Base-by-base conservation (phyloP, 2,329 filamentous ascomycete genomes). In the Fulvia fulva region DNA sequence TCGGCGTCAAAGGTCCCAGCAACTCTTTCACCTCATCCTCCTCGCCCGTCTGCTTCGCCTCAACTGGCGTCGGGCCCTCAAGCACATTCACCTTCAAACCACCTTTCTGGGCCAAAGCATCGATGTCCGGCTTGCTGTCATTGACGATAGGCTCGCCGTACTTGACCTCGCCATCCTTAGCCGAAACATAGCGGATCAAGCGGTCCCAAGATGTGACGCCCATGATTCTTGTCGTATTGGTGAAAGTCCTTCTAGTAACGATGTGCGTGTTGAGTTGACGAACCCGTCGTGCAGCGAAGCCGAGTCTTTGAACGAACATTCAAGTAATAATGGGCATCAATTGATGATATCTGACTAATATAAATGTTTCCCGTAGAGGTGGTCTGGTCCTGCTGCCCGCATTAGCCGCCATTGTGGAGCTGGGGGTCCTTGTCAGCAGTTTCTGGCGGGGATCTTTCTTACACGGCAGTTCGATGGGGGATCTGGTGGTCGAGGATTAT, bases 131-230 rank as follows among this genome's bases (percentile, higher is more conserved):
- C 19, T 63, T 61, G 22, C 54, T 25, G 46, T 59, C 53, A 37
- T 58, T 28, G 28, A 59, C 80, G 57, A 91, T 83, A 59, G 88
- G 87, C 74, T 91, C 87, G 65, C 88, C 88, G 63, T 90, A 89
- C 73, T 89, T 88, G 34, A 83, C 81, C 55, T 79, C 78, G 70
- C 87, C 87, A 67, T 91, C 85, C 65, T 81, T 83, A 66, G 87
- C 84, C 8, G 90, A 80, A 30, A 70, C 60, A 75, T 91, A 91
- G 52, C 88, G 86, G 64, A 91, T 77, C 43, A 91, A 84, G 67
- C 87, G 84, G 85, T 90, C 61, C 67, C 67, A 67, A 5, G 49
- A 30, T 32, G 47, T 50, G n/a, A 50, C 47, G 47, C 47, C 47
- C 47, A 50, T 49, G 45, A 25, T 49, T 26, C 45, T 49, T 16